phyloP scores from a whole-genome alignment of 305 asterid species.

The Rubia occidens region DNA sequence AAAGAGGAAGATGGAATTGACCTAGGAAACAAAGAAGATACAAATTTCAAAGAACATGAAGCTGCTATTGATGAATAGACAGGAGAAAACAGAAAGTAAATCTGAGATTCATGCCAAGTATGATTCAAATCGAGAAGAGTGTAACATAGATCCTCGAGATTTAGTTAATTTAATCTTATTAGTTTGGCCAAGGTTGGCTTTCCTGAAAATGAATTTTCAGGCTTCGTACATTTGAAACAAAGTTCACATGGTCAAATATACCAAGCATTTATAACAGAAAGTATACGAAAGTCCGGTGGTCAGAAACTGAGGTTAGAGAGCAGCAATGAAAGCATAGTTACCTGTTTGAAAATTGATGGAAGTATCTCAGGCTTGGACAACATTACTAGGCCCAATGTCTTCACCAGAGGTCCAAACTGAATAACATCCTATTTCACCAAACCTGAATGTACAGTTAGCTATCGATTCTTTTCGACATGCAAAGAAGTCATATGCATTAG shows the following conservation, averaged over 20 bases:
- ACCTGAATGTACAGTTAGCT: conserved; percentile 11
- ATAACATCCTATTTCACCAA: conserved; percentile 59
- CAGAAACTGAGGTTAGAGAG: not conserved
- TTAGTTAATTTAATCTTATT: not conserved
- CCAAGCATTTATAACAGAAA: not conserved
- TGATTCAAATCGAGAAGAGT: not conserved
- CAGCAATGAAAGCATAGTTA: conserved; percentile 11
- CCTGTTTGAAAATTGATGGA: conserved; percentile 84
- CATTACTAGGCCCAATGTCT: conserved; percentile 77
- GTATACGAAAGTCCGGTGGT: not conserved
- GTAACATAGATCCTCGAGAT: not conserved
- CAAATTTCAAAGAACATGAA: not conserved
- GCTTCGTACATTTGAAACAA: not conserved
- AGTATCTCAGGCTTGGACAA: conserved; percentile 54
- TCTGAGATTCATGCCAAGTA: not conserved
- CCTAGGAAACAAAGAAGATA: not conserved
- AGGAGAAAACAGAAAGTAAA: not conserved
- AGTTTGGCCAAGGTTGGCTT: not conserved
- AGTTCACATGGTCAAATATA: not conserved
- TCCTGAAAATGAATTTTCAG: not conserved
- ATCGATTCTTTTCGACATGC: not conserved
- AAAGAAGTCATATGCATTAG: not conserved
- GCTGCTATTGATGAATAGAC: not conserved
- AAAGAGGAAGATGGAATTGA: not conserved
- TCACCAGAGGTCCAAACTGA: conserved; percentile 88